These are phyloP conservation scores for Pseudogymnoascus sp. DNA, from an alignment of 2,329 filamentous ascomycete species.

Conservation along the genomic window DNA sequence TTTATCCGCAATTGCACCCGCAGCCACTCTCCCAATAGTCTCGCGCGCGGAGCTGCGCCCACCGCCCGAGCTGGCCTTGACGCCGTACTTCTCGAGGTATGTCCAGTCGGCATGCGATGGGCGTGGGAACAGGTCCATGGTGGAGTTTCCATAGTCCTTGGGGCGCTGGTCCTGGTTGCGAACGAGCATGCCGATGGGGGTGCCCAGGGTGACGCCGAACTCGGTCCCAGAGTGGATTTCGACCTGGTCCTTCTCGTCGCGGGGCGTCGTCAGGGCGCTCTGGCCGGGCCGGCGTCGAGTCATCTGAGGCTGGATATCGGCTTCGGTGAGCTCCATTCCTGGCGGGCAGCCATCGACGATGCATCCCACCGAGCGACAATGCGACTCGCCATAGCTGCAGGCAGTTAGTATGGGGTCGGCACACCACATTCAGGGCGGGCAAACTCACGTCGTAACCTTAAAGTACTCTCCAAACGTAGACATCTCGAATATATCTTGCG, in stretches of 20 bases:
- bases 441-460: slow-evolving; percentile 60
- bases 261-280: slow-evolving; percentile 79
- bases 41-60: slow-evolving; percentile 87
- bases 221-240: slow-evolving; percentile 91
- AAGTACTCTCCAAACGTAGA: slow-evolving; percentile 82
- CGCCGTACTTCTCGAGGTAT: slow-evolving; percentile 93
- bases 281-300: slow-evolving; percentile 84
- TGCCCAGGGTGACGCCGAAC: slow-evolving; percentile 80
- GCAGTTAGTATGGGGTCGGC: background rate
- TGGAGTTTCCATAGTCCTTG: slow-evolving; percentile 80
- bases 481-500: slow-evolving; percentile 40
- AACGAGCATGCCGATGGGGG: slow-evolving; percentile 80
- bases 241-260: slow-evolving; percentile 85
- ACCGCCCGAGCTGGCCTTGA: slow-evolving; percentile 83
- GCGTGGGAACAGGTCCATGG: slow-evolving; percentile 85
- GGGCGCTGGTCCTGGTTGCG: slow-evolving; percentile 89
- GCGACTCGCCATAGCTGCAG: slow-evolving; percentile 65
- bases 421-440: slow-evolving; percentile 11
- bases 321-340: slow-evolving; percentile 74
- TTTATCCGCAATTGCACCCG: slow-evolving; percentile 87
- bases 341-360: slow-evolving; percentile 92
- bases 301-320: slow-evolving; percentile 90
- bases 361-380: slow-evolving; percentile 86
- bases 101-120: slow-evolving; percentile 95
- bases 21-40: slow-evolving; percentile 87